Percentiles rank a stretch among this genome's conserved stretches.
phyloP scores from a whole-genome alignment of 345 rosid species.

The Arabis hirsuta region DNA sequence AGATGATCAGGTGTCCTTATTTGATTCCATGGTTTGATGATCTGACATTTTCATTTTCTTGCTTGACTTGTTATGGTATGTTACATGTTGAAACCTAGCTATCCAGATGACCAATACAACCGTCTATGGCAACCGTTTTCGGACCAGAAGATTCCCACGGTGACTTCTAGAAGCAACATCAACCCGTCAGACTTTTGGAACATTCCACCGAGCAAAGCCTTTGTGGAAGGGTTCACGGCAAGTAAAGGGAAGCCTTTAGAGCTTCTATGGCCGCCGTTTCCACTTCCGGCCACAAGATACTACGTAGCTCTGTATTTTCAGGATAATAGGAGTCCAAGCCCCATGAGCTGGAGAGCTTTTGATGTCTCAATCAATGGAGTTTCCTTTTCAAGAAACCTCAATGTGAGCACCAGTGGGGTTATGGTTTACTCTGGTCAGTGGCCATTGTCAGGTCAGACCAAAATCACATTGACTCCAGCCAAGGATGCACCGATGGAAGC shows the following conservation, averaged over 20 bases:
- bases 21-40: not conserved
- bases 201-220: constrained; percentile 63
- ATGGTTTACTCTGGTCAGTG: constrained; percentile 62
- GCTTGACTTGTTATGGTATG: constrained; percentile 31
- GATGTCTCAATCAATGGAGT: constrained; percentile 68
- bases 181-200: constrained; percentile 70
- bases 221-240: constrained; percentile 57
- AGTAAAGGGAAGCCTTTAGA: constrained; percentile 59
- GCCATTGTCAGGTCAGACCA: constrained; percentile 78
- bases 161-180: constrained; percentile 48
- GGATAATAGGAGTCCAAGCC: constrained; percentile 62
- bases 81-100: constrained; percentile 54
- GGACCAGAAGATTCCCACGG: constrained; percentile 49
- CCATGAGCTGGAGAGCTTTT: constrained; percentile 77
- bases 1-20: constrained; percentile 55
- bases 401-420: constrained; percentile 70
- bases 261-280: constrained; percentile 62
- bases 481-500: constrained; percentile 59
- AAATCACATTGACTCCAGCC: constrained; percentile 58
- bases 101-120: constrained; percentile 71
- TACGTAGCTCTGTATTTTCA: constrained; percentile 83
- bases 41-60: constrained; percentile 17
- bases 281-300: constrained; percentile 68
- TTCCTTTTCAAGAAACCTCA: constrained; percentile 57
- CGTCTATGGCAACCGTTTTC: constrained; percentile 76